phyloP scores from a whole-genome alignment of 805 yeast species.

The Lipomyces chichibuensis region DNA sequence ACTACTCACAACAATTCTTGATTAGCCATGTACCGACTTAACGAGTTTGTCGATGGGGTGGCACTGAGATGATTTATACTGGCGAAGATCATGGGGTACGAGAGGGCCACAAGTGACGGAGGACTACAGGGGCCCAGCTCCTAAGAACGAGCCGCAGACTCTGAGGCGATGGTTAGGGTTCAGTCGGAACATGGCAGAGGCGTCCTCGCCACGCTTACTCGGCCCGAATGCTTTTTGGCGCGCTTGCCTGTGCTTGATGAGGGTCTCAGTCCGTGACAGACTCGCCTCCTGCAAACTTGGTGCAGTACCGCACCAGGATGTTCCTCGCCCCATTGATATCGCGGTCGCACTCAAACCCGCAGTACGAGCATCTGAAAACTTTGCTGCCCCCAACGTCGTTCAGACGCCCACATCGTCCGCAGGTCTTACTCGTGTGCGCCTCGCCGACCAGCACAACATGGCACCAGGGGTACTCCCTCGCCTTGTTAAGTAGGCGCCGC shows the following conservation, averaged over 20 bases:
- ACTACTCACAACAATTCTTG: background rate
- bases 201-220: too few species aligned
- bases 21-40: background rate
- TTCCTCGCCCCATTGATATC: background rate
- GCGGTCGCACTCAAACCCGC: background rate
- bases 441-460: background rate
- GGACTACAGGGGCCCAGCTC: background rate
- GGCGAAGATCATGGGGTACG: background rate
- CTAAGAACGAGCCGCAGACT: background rate
- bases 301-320: background rate
- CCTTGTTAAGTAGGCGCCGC: background rate
- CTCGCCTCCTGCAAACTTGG: background rate
- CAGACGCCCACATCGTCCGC: background rate
- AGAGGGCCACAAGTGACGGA: background rate
- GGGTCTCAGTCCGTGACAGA: background rate
- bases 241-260: too few species aligned
- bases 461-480: background rate
- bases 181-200: too few species aligned
- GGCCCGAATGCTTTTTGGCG: too few species aligned
- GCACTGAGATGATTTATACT: background rate
- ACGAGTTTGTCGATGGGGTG: background rate
- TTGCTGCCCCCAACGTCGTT: background rate
- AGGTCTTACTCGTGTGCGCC: background rate
- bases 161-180: background rate
- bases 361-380: background rate